These are phyloP conservation scores for Pontederia paniculata DNA, from an alignment of 176 grass and related monocot species.

Conservation along the genomic window DNA sequence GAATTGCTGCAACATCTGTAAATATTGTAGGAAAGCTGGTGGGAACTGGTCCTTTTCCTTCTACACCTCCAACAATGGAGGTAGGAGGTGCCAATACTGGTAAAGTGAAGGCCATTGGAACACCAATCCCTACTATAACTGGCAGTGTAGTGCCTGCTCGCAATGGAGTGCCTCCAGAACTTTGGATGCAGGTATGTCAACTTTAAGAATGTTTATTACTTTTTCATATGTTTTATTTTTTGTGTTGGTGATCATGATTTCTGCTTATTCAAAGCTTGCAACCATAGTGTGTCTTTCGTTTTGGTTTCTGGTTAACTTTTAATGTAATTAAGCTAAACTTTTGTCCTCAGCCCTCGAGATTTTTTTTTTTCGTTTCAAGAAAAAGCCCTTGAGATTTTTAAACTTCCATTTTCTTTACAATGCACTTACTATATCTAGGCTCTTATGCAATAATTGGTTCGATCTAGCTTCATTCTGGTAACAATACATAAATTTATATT, in stretches of 20 bases:
- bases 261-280: neutral
- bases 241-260: constrained; percentile 11
- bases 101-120: constrained; percentile 29
- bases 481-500: neutral
- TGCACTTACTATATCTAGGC: too few species aligned
- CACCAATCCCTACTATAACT: constrained; percentile 21
- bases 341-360: too few species aligned
- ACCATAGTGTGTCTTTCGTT: neutral
- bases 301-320: neutral
- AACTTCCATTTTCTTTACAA: too few species aligned
- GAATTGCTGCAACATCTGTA: constrained; percentile 20
- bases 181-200: constrained; percentile 39
- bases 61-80: constrained; percentile 28
- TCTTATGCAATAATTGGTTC: too few species aligned
- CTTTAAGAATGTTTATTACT: neutral
- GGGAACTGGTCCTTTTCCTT: constrained; percentile 21
- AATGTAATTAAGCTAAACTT: too few species aligned
- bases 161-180: constrained; percentile 32
- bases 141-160: constrained; percentile 28
- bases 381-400: too few species aligned
- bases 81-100: neutral
- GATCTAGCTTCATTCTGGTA: too few species aligned
- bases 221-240: neutral
- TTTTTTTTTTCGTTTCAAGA: too few species aligned
- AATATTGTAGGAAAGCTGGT: constrained; percentile 31